phyloP scores from a whole-genome alignment of 495 filamentous ascomycete species.

The Neurospora cerealis region DNA sequence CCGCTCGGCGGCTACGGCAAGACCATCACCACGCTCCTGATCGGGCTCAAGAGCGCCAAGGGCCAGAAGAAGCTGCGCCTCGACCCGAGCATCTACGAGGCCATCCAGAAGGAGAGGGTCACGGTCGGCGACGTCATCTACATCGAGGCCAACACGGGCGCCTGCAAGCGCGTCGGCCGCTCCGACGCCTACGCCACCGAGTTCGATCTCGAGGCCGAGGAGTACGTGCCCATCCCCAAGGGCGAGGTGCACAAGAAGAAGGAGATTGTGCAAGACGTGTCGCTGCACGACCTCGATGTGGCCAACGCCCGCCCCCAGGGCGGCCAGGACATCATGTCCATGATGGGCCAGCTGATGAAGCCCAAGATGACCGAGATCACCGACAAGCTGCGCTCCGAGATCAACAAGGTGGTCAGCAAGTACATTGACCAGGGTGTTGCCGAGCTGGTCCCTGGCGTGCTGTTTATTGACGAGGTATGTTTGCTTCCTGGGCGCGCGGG shows the following conservation, averaged over 20 bases:
- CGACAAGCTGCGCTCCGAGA: conserved; percentile 87
- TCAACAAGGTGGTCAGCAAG: conserved; percentile 96
- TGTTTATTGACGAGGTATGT: conserved; percentile 95
- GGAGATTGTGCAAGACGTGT: conserved; percentile 98
- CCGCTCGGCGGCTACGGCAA: conserved; percentile 92
- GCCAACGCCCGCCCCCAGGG: conserved; percentile 92
- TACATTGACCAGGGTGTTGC: conserved; percentile 99
- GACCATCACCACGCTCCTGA: conserved; percentile 83
- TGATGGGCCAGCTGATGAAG: conserved; percentile 99
- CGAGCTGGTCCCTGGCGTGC: conserved; percentile 89
- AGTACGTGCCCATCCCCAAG: conserved; percentile 97
- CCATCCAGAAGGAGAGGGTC: conserved; percentile 95
- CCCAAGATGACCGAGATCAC: conserved; percentile 98
- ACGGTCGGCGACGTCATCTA: conserved; percentile 96
- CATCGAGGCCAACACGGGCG: conserved; percentile 95
- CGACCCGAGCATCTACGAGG: conserved; percentile 97
- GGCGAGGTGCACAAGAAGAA: conserved; percentile 99
- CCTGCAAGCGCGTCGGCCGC: conserved; percentile 90
- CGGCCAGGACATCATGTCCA: conserved; percentile 98
- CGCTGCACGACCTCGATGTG: conserved; percentile 90
- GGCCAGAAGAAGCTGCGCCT: conserved; percentile 95
- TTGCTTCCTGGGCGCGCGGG: neutral
- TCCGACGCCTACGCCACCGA: conserved; percentile 96
- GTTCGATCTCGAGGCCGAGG: conserved; percentile 96
- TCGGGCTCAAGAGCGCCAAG: conserved; percentile 80